Evolutionary conservation across 148 eudicot genomes (phyloP).

Genomic region (Rhododendron griersonianum): DNA sequence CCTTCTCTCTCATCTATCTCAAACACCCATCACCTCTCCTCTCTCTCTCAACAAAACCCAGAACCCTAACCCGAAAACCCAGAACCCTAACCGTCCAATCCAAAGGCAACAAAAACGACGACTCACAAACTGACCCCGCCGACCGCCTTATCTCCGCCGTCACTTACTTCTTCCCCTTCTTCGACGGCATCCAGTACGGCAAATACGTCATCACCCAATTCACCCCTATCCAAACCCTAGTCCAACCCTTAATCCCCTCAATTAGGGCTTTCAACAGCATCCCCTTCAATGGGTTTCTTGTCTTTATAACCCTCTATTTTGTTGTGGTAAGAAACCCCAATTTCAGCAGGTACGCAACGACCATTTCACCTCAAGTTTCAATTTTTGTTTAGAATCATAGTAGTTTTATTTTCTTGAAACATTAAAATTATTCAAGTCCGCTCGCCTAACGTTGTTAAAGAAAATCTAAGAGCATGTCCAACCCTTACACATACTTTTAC

Average conservation of each 20-base stretch:
- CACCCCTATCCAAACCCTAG: conserved; percentile 56
- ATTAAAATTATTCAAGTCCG: too few species aligned
- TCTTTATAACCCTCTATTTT: conserved; percentile 78
- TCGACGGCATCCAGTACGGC: conserved; percentile 86
- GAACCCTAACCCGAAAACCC: conserved; percentile 10
- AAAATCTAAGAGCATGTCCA: too few species aligned
- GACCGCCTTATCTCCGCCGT: conserved; percentile 89
- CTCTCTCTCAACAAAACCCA: conserved; percentile 15
- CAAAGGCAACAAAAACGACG: conserved; percentile 25
- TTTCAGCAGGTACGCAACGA: conserved; percentile 42
- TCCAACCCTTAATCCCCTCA: conserved; percentile 77
- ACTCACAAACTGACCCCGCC: conserved; percentile 39
- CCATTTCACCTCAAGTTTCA: neutral
- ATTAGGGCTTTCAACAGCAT: conserved; percentile 78
- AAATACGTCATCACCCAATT: conserved; percentile 72
- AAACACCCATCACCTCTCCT: conserved; percentile 16
- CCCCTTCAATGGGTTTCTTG: conserved; percentile 78
- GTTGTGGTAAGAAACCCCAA: conserved; percentile 81
- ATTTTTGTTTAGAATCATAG: neutral
- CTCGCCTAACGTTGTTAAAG: too few species aligned
- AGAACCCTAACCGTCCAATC: conserved; percentile 21
- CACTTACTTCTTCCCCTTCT: conserved; percentile 85
- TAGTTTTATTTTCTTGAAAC: too few species aligned
- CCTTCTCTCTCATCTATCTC: conserved; percentile 17
- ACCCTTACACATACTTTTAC: too few species aligned